Percentiles rank a stretch among this genome's conserved stretches.
phyloP scores from a whole-genome alignment of 345 rosid species.

The Bruguiera gymnorhiza region DNA sequence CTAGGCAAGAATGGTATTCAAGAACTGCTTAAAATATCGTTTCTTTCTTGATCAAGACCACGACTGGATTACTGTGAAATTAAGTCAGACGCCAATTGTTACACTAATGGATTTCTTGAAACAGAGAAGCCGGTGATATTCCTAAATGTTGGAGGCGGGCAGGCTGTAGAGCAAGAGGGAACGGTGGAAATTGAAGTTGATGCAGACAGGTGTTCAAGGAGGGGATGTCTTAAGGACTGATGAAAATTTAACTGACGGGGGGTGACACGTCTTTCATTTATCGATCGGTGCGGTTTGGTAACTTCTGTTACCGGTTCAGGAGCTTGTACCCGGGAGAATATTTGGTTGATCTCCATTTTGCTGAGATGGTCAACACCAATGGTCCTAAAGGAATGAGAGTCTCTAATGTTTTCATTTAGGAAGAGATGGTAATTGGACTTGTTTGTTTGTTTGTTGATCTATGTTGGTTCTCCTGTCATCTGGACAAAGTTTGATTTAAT shows the following conservation, averaged over 20 bases:
- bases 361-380: conserved; percentile 22
- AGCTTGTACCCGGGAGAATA: conserved; percentile 12
- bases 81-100: no score
- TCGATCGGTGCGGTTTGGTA: conserved; percentile 15
- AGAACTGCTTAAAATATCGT: no score
- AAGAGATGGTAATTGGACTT: conserved; percentile 19
- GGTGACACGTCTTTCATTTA: conserved; percentile 15
- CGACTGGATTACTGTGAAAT: no score
- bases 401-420: conserved; percentile 18
- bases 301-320: conserved; percentile 13
- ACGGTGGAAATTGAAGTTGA: conserved; percentile 2
- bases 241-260: conserved; percentile 9
- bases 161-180: not conserved
- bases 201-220: conserved; percentile 12
- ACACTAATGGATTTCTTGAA: not conserved
- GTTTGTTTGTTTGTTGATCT: not conserved
- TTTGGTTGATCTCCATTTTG: conserved; percentile 23
- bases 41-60: no score
- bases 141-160: conserved; percentile 17
- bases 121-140: conserved; percentile 11
- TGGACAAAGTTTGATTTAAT: no score
- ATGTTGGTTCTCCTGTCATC: no score
- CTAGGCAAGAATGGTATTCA: no score
- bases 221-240: conserved; percentile 22
- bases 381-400: conserved; percentile 29